Evolutionary conservation across 1,284 basidiomycete species (phyloP), one percentile per base, ranked within the genome.

Genomic region (Sporisorium graminicola): DNA sequence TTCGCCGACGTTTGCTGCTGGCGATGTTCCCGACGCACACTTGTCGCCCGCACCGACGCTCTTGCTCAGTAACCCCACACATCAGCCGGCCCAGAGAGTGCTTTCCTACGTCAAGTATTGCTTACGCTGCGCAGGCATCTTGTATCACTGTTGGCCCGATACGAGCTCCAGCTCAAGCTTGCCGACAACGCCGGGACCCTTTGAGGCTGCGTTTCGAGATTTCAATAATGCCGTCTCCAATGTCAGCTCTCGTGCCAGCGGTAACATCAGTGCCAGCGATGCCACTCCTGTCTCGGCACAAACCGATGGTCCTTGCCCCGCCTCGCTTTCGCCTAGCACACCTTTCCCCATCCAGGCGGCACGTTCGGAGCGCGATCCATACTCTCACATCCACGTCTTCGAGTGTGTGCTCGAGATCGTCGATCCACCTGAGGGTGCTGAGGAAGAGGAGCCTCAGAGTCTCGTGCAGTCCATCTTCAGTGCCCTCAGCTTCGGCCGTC

Each of bases 81-180:
- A 54, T 18, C 81, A 82, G 62, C 85, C 73, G 26, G 78, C 64
- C 16, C 63, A 69, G 64, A 68, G 69, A 26, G 68, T 78, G 18
- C 67, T 81, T n/a, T 84, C 70, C 20, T 85, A 75, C 60, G 65
- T 85, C 79, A 81, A 85, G 67, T 86, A 89, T 67, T 87, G 88
- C 29, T 79, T 89, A 9, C 87, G 89, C 14, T 89, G 87, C 22
- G 85, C 86, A 0, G 88, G 89, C 1, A 88, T 89, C 59, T 79
- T 89, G 27, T 89, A 89, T 75, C 88, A 89, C 77, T 85, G 71
- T 44, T 82, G 80, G 81, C 80, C 80, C 22, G 81, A 83, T 53
- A 65, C 73, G 9, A 70, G 65, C 54, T 78, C 78, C 16, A 61
- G 51, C 31, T 24, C 63, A 16, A 72, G 65, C 31, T 29, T 66